Evolutionary conservation across 2,329 filamentous ascomycete genomes (phyloP), one percentile per base, ranked within the genome.

Genomic region (Aspergillus nomiae): DNA sequence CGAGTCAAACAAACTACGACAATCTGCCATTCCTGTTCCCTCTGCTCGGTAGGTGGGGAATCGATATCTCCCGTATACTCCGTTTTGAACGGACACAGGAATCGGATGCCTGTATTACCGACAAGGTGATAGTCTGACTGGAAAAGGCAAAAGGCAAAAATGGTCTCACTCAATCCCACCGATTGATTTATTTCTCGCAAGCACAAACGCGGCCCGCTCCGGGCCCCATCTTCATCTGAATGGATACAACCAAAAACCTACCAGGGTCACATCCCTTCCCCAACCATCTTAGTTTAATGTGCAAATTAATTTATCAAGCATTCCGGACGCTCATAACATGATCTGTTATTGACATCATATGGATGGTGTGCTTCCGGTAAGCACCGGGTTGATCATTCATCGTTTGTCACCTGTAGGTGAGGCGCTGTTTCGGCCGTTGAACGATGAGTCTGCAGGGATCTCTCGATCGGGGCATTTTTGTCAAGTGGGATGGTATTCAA

Each of bases 361-460:
- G 51, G 51, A 9, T 26, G 8, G 11, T 5, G 16, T 24, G n/a
- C 16, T 36, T 38, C 5, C 9, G 51, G 51, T 55, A 55, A 55
- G 32, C 32, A 21, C 11, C 51, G 32, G 34, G 51, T 32, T 41
- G 51, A 55, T 54, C 51, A 2, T 32, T 21, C 21, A 14, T 14
- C 24, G 12, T 12, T 26, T 26, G 11, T 16, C 34, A 1, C 45
- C 21, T 48, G 16, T 2, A 41, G 51, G 51, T 19, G 21, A 38
- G 51, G 32, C n/a, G 30, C 32, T 32, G 51, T 55, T 54, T 55
- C 51, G 51, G 51, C 34, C 51, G 38, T 55, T 32, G 51, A 38
- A 55, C 51, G 51, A 55, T 55, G 28, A 55, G n/a, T 14, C 51
- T 55, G 32, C 51, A 55, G 51, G 51, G 51, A 55, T 55, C 34